phyloP scores from a whole-genome alignment of 179 eudicot genomes.

The Heliamphora pulchella region DNA sequence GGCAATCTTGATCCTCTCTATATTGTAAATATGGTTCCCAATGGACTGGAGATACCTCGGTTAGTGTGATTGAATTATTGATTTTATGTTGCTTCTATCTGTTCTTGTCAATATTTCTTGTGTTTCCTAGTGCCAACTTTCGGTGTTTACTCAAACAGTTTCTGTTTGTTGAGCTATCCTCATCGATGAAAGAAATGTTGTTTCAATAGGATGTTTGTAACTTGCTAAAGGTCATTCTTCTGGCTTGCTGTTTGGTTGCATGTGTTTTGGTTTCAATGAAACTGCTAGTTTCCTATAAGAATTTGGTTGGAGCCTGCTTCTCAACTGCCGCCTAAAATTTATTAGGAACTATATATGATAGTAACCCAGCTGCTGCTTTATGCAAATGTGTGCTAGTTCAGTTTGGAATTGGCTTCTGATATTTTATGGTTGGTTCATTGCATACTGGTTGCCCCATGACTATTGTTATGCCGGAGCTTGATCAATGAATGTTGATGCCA shows the following conservation, averaged over 20 bases:
- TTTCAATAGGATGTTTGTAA: background rate
- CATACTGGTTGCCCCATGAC: background rate
- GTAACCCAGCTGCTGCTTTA: background rate
- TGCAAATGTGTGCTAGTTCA: background rate
- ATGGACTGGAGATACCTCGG: slow-evolving; percentile 95
- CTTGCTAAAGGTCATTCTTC: background rate
- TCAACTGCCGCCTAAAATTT: background rate
- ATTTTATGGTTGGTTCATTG: background rate
- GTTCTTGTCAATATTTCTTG: background rate
- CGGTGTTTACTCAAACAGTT: background rate
- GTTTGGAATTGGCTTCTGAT: background rate
- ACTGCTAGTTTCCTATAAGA: background rate
- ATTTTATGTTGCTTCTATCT: background rate
- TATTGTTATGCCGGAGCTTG: background rate
- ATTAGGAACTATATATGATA: background rate
- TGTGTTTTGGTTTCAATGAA: background rate
- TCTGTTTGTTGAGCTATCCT: background rate
- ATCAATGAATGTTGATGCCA: background rate
- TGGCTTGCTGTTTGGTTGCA: slow-evolving; percentile 7
- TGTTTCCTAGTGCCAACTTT: background rate
- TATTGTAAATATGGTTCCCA: slow-evolving; percentile 89
- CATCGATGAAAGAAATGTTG: background rate
- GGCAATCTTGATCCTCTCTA: slow-evolving; percentile 95
- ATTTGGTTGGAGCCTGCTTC: background rate
- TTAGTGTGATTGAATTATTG: slow-evolving; percentile 28